Percentiles rank a stretch among this genome's conserved stretches.
phyloP scores from a whole-genome alignment of 805 yeast genomes.

The Dipodascus geniculatus region DNA sequence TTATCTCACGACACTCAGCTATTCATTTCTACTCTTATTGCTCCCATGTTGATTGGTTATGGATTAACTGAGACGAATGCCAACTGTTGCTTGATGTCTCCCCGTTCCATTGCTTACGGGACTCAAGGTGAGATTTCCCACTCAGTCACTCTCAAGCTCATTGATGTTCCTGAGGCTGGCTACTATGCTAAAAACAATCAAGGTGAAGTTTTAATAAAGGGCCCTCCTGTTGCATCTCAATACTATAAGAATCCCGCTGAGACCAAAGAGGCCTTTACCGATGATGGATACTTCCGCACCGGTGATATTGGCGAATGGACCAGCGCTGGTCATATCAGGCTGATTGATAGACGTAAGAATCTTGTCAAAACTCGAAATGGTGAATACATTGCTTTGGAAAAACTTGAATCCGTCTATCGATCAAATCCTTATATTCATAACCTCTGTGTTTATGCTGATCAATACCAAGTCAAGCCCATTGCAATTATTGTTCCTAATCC shows the following conservation, averaged over 20 bases:
- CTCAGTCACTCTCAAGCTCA: conserved; percentile 73
- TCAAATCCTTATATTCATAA: conserved; percentile 66
- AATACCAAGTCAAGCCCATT: conserved; percentile 76
- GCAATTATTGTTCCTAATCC: conserved; percentile 84
- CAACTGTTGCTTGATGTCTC: conserved; percentile 60
- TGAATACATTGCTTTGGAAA: conserved; percentile 95
- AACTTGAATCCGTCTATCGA: conserved; percentile 83
- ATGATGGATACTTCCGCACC: conserved; percentile 89
- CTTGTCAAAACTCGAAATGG: conserved; percentile 93
- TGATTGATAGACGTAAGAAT: conserved; percentile 93
- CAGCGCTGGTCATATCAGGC: conserved; percentile 58
- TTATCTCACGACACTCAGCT: conserved; percentile 69
- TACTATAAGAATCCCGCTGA: conserved; percentile 79
- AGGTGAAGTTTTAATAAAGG: conserved; percentile 82
- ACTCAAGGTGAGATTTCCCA: conserved; percentile 78
- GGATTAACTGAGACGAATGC: conserved; percentile 97
- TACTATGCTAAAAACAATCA: conserved; percentile 82
- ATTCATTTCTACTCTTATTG: conserved; percentile 62
- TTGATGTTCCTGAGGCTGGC: conserved; percentile 86
- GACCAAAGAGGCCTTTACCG: conserved; percentile 61
- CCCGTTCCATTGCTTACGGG: conserved; percentile 54
- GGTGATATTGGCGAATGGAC: conserved; percentile 98
- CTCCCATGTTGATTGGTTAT: conserved; percentile 87
- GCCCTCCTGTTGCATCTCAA: conserved; percentile 59
- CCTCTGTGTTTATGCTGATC: conserved; percentile 90